Base-by-base conservation (phyloP, 176 grass and related monocot species). In the Stipa capillata region DNA sequence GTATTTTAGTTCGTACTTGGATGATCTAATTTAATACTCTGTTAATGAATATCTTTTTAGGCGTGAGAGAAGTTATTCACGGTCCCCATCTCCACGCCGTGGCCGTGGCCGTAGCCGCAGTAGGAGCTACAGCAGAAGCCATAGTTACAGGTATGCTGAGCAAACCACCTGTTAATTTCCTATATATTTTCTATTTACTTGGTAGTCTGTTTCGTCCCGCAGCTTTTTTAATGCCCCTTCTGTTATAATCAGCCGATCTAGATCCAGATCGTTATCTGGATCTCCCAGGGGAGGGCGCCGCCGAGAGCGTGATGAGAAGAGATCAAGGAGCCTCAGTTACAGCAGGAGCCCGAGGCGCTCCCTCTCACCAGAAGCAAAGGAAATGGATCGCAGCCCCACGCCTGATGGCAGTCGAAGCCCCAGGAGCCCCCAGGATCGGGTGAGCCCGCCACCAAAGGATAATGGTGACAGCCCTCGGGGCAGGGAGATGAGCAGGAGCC, bases 61-160 rank as follows among this genome's bases (percentile, higher is more conserved):
- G 34, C 85, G 78, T 14, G 96, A 90, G 11, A 88, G 90, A 64
- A 99, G 92, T 80, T 86, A 89, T 85, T 99, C 96, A 35, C 62
- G 88, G 0, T 99, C 96, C 3, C 83, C 90, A 44, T 85, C 88
- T 51, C 95, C 95, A 52, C 90, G 88, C 8, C 90, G 92, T 24
- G 87, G 87, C 34, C 86, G 82, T 4, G 78, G 72, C 20, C n/a
- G n/a, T n/a, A n/a, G n/a, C n/a, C 88, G 90, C 14, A 89, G 90
- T 73, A 78, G 78, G 28, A 99, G 96, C 74, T 92, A 92, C 66
- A 99, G 96, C 84, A 81, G 90, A 74, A 99, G 86, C 74, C 8
- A 33, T 0, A 82, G 95, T 69, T 91, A 94, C 72, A 98, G 95
- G 95, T 98, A 78, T 17, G 3, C 28, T 61, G 15, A 66, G 27